Evolutionary conservation across 805 yeast species (phyloP), one percentile per base, ranked within the genome.

Genomic region (Saccharomycopsis sp.): DNA sequence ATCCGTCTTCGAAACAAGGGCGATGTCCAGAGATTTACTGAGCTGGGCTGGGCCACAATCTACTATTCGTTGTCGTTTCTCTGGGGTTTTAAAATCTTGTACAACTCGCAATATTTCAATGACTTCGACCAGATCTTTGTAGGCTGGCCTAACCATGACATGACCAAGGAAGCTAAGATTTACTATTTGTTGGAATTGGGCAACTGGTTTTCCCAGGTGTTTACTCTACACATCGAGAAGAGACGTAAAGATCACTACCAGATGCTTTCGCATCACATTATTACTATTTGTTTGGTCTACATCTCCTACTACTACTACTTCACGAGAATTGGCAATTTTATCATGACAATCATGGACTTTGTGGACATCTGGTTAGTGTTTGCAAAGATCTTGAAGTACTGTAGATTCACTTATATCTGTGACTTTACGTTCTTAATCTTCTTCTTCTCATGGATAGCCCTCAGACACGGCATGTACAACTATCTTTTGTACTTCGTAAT

Each of bases 211-310:
- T 89, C 87, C 66, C 96, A 89, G 70, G 76, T 89, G 23, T 77
- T 87, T 64, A 88, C 87, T 34, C 75, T 92, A 60, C 83, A 89
- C 71, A 72, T 90, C 55, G 97, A 91, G 71, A 84, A 81, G 61
- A 81, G 78, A 62, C 81, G 97, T 62, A 89, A 89, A 68, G 97
- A 91, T 69, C 84, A 88, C 69, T 70, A 72, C 64, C 96, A 91
- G 72, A 91, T 91, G 97, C 82, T 90, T 67, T 73, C 85, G 52
- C 97, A 91, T 70, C 97, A 91, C 71, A 83, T 92, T 58, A 84
- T 92, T 58, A 91, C 97, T 0, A 78, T 84, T 65, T 65, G 75
- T 22, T 77, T 91, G 57, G 78, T 87, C 25, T 69, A 78, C 12
- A 93, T 94, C 1, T 86, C 94, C 1, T 91, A 90, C 70, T 76